These are phyloP conservation scores for Phytophthora macrochlamydospora DNA, from an alignment of 352 stramenopile genomes.

Conservation along the genomic window DNA sequence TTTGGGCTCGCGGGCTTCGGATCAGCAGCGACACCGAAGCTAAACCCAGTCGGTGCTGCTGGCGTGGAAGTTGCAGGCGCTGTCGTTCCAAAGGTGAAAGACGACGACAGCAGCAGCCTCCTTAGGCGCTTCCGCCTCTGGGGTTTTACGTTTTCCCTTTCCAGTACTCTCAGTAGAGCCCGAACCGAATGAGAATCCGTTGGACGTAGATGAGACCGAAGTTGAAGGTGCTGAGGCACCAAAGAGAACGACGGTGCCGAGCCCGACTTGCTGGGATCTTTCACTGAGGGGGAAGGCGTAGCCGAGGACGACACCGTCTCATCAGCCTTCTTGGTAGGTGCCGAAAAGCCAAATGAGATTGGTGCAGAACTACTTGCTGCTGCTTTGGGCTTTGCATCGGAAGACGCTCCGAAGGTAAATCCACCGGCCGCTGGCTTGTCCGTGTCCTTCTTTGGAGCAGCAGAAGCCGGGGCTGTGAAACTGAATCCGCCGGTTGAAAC, in stretches of 20 bases:
- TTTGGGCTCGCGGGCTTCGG: slow-evolving; percentile 13
- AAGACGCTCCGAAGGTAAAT: slow-evolving; percentile 21
- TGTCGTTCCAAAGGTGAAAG: slow-evolving; percentile 28
- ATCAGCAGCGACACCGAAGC: slow-evolving; percentile 28
- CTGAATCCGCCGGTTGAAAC: slow-evolving; percentile 23
- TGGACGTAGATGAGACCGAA: neutral
- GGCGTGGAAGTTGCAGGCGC: neutral
- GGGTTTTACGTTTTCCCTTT: slow-evolving; percentile 36
- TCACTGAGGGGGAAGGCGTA: slow-evolving; percentile 6
- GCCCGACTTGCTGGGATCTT: neutral
- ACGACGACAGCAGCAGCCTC: slow-evolving; percentile 11
- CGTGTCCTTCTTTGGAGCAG: neutral
- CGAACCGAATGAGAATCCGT: slow-evolving; percentile 32
- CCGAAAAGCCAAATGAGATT: slow-evolving; percentile 39
- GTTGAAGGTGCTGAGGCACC: slow-evolving; percentile 9
- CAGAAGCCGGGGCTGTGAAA: slow-evolving; percentile 18
- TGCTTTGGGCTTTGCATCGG: slow-evolving; percentile 5
- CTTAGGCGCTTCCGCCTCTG: slow-evolving; percentile 12
- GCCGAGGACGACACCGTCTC: slow-evolving; percentile 2
- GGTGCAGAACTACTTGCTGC: slow-evolving; percentile 15
- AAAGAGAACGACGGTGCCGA: slow-evolving; percentile 37
- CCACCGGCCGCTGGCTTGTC: slow-evolving; percentile 10
- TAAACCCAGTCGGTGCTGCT: slow-evolving; percentile 32
- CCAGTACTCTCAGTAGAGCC: slow-evolving; percentile 5
- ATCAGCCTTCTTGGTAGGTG: slow-evolving; percentile 24